These are phyloP conservation scores for Astrocystis sublimbata DNA, from an alignment of 495 filamentous ascomycete species.

Conservation along the genomic window DNA sequence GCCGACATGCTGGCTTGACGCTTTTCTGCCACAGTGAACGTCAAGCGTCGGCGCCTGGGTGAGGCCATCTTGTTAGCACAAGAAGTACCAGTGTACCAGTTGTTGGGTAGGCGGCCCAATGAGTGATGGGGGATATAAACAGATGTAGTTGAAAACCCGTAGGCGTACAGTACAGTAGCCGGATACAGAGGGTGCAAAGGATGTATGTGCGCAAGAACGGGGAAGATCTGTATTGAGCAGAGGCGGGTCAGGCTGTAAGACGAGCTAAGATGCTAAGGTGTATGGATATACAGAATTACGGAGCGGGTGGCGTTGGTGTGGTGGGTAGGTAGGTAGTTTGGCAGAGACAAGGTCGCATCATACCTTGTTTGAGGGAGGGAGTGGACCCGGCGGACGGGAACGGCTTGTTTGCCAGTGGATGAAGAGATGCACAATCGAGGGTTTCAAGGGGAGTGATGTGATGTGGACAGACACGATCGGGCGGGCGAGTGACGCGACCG, in stretches of 20 bases:
- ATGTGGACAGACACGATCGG: no score
- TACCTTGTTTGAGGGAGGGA: constrained; percentile 17
- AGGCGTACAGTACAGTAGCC: background rate
- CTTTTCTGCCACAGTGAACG: background rate
- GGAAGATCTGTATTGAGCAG: constrained; percentile 1
- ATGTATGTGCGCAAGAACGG: background rate
- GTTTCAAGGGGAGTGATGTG: background rate
- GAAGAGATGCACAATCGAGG: constrained; percentile 1
- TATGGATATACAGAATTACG: background rate
- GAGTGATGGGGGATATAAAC: background rate
- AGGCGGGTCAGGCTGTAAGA: constrained; percentile 1
- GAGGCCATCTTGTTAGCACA: constrained; percentile 15
- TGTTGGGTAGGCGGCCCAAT: no score
- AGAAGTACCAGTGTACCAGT: background rate
- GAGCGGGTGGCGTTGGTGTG: background rate
- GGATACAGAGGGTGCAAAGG: background rate
- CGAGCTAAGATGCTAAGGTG: background rate
- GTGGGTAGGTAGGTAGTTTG: background rate
- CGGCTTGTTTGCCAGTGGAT: constrained; percentile 6
- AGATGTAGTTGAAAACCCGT: background rate
- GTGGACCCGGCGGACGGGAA: background rate
- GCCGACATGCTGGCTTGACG: constrained; percentile 15
- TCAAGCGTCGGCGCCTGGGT: constrained; percentile 5
- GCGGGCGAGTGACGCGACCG: constrained; percentile 5
- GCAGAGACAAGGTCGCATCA: constrained; percentile 3